Evolutionary conservation across 2,329 filamentous ascomycete species (phyloP).

Genomic region (Fusarium tuaranense): DNA sequence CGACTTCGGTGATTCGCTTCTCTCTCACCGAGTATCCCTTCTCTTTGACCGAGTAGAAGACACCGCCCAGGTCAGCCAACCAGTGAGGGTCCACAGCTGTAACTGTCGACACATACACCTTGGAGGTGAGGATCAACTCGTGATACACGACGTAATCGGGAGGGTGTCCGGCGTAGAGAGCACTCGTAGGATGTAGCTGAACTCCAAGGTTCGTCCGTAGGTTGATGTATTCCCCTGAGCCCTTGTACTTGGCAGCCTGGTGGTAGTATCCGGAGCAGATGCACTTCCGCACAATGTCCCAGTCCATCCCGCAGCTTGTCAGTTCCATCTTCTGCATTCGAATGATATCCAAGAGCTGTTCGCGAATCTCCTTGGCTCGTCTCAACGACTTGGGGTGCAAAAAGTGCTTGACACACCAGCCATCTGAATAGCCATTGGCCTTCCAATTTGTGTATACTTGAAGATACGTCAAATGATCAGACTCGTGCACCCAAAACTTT

Average conservation of each 20-base stretch:
- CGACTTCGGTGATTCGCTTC: slow-evolving; percentile 87
- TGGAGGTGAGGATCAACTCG: slow-evolving; percentile 94
- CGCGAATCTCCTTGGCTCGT: slow-evolving; percentile 91
- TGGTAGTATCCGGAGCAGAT: slow-evolving; percentile 99
- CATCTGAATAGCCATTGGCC: slow-evolving; percentile 87
- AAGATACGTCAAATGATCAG: slow-evolving; percentile 93
- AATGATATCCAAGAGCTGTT: slow-evolving; percentile 95
- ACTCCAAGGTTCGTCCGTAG: slow-evolving; percentile 93
- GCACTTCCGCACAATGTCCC: slow-evolving; percentile 94
- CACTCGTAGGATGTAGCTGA: slow-evolving; percentile 92
- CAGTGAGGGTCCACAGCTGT: slow-evolving; percentile 97
- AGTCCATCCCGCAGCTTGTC: slow-evolving; percentile 92
- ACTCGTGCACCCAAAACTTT: slow-evolving; percentile 98
- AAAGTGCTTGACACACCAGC: slow-evolving; percentile 94
- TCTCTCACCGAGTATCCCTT: slow-evolving; percentile 93
- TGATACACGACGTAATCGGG: slow-evolving; percentile 99
- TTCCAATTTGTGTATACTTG: slow-evolving; percentile 98
- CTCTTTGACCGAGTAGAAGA: slow-evolving; percentile 97
- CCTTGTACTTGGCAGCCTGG: slow-evolving; percentile 95
- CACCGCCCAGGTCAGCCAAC: slow-evolving; percentile 94
- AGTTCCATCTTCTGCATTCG: slow-evolving; percentile 91
- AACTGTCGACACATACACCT: slow-evolving; percentile 98
- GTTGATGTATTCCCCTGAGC: slow-evolving; percentile 97
- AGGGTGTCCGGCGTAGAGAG: slow-evolving; percentile 93
- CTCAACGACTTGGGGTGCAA: slow-evolving; percentile 94